Evolutionary conservation across 139 green algal genomes (phyloP), one percentile per base, ranked within the genome.

Genomic region (Zygnema cylindricum): DNA sequence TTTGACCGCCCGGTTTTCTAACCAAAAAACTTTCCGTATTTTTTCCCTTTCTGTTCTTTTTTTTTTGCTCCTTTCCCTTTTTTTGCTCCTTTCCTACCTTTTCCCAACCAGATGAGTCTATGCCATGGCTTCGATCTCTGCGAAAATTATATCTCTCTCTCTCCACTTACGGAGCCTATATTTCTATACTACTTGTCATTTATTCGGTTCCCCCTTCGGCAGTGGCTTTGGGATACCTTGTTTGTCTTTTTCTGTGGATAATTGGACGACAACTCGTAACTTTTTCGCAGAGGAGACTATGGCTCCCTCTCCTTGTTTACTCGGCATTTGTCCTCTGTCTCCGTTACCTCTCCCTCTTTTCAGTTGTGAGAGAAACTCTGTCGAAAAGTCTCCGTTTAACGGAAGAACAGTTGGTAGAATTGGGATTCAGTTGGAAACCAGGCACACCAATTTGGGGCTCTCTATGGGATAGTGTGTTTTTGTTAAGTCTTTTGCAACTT

Each of bases 221-320:
- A 25, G 49, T 85, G 40, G 3, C 40, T 16, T 76, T 75, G 11
- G 36, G 35, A 3, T 85, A 85, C 36, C 49, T 85, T 7, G 77
- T 43, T 3, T 75, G 55, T 57, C 77, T 85, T 16, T 57, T 85
- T 11, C 7, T 43, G 11, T 85, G 77, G 77, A 16, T 85, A 11
- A 11, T 85, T 3, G 77, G 35, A 7, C 35, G 36, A 7, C 77
- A 85, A 16, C 35, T 43, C 57, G 77, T 3, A 69, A 16, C 36
- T 16, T 7, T 7, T 16, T 16, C 11, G 42, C 41, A 85, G 35
- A 7, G 40, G 7, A 7, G 42, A 3, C 36, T 85, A 77, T 85
- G 77, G 77, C 35, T 85, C 49, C 77, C 77, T 43, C 36, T 85
- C 49, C 33, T 85, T 11, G 42, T 85, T 7, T 85, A 81, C 49